Evolutionary conservation across 2,329 filamentous ascomycete species (phyloP).

Genomic region (Juglanconis juglandina): DNA sequence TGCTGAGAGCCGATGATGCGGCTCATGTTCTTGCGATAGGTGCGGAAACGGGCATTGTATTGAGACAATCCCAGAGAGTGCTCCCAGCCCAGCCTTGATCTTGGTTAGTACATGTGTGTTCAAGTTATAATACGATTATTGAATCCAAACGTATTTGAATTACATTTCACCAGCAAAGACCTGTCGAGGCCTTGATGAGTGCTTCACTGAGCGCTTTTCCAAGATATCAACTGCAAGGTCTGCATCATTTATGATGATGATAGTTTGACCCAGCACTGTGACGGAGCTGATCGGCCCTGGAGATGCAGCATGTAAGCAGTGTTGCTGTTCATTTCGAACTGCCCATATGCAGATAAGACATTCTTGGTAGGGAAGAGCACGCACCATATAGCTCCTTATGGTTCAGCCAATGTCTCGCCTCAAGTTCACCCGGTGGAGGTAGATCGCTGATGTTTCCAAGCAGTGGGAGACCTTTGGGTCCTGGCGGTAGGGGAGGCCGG

Average conservation of each 20-base stretch:
- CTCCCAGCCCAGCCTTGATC: conserved; percentile 33
- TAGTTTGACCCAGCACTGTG: not conserved
- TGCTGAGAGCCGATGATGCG: conserved; percentile 42
- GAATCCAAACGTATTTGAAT: not conserved
- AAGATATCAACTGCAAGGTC: not conserved
- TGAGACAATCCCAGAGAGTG: conserved; percentile 31
- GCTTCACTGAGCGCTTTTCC: conserved; percentile 25
- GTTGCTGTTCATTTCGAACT: not conserved
- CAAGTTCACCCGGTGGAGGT: not conserved
- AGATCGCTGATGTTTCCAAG: not conserved
- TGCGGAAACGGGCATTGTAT: conserved; percentile 35
- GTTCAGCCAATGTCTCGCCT: not conserved
- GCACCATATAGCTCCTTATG: not conserved
- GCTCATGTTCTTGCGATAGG: conserved; percentile 42
- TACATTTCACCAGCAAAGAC: conserved; percentile 36
- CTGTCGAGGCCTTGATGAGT: conserved; percentile 33
- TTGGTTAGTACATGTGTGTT: not conserved
- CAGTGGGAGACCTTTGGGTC: not conserved
- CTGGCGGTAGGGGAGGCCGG: not conserved
- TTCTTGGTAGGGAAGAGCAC: not conserved
- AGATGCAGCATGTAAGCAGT: not conserved
- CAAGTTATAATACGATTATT: not conserved
- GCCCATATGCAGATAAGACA: not conserved
- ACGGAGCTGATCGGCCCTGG: not conserved
- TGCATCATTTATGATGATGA: not conserved